phyloP scores from a whole-genome alignment of 2,329 filamentous ascomycete species.

The Karstenula rhodostoma region DNA sequence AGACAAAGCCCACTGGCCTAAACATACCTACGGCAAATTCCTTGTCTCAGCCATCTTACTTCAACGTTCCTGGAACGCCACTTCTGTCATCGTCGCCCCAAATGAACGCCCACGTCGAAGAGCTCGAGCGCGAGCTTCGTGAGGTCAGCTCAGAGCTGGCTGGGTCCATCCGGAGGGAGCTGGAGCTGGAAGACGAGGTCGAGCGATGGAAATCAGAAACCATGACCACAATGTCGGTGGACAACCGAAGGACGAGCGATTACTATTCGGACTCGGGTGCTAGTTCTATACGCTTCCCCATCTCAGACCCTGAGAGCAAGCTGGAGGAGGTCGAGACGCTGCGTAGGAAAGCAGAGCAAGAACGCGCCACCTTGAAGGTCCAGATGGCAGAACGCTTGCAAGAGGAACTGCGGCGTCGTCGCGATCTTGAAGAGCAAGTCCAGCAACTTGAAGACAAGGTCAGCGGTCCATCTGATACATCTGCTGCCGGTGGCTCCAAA shows the following conservation, averaged over 20 bases:
- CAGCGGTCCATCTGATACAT: conserved; percentile 41
- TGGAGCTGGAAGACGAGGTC: conserved; percentile 94
- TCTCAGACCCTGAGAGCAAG: conserved; percentile 65
- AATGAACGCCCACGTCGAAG: conserved; percentile 72
- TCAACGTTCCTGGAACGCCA: conserved; percentile 58
- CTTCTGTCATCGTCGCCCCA: conserved; percentile 53
- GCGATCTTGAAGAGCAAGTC: conserved; percentile 82
- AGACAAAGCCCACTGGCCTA: conserved; percentile 55
- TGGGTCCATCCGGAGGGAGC: conserved; percentile 89
- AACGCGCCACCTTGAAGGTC: conserved; percentile 84
- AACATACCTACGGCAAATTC: conserved; percentile 63
- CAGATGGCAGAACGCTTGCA: conserved; percentile 87
- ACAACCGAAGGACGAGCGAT: conserved; percentile 85
- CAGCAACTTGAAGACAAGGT: conserved; percentile 82
- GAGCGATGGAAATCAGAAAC: conserved; percentile 85
- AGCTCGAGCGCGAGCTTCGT: conserved; percentile 93
- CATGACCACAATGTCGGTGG: conserved; percentile 61
- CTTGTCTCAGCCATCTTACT: conserved; percentile 49
- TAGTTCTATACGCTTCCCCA: conserved; percentile 79
- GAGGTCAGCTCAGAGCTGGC: conserved; percentile 94
- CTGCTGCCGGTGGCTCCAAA: conserved; percentile 54
- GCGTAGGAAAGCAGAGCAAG: conserved; percentile 85
- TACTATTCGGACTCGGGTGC: conserved; percentile 98
- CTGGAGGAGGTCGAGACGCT: conserved; percentile 81
- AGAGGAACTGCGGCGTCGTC: conserved; percentile 80